These are phyloP conservation scores for Acanthamoeba triangularis DNA, from an alignment of 208 protist genomes.

Conservation along the genomic window DNA sequence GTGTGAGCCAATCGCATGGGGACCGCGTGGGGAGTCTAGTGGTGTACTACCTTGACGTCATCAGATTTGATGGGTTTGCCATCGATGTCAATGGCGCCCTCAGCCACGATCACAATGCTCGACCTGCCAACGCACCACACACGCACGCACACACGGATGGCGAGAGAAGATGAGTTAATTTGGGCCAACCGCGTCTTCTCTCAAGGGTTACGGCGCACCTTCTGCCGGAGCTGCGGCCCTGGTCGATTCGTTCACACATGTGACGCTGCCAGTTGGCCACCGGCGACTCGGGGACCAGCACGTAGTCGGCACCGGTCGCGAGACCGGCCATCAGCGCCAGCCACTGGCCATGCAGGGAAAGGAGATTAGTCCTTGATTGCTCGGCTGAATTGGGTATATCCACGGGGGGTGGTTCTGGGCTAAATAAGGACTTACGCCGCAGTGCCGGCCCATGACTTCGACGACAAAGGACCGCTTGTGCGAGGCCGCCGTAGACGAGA, in stretches of 20 bases:
- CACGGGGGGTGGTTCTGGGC: background rate
- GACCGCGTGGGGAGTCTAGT: too few relatives aligned
- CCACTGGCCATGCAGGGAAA: slow-evolving; percentile 75
- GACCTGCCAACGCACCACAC: background rate
- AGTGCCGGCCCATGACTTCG: slow-evolving; percentile 87
- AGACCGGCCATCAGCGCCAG: slow-evolving; percentile 87
- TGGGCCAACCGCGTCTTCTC: too few relatives aligned
- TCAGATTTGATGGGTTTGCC: slow-evolving; percentile 83
- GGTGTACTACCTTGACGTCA: slow-evolving; percentile 68
- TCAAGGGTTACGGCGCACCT: background rate
- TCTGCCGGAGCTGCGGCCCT: slow-evolving; percentile 7
- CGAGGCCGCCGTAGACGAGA: slow-evolving; percentile 82
- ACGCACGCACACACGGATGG: background rate
- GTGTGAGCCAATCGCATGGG: background rate
- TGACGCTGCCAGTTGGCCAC: slow-evolving; percentile 84
- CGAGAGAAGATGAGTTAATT: too few relatives aligned
- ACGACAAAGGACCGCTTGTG: slow-evolving; percentile 89
- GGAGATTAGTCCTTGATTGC: background rate
- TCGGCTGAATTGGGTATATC: background rate
- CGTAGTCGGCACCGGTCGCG: slow-evolving; percentile 88
- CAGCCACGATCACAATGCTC: slow-evolving; percentile 86
- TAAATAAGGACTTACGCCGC: slow-evolving; percentile 60
- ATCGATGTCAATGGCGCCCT: slow-evolving; percentile 87
- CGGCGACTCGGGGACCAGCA: slow-evolving; percentile 88
- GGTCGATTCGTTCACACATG: slow-evolving; percentile 81